A percentile compares a stretch with the other conserved stretches of the same genome.
Conservation (phyloP, 805 yeast species). For the Saturnispora sekii region DNA sequence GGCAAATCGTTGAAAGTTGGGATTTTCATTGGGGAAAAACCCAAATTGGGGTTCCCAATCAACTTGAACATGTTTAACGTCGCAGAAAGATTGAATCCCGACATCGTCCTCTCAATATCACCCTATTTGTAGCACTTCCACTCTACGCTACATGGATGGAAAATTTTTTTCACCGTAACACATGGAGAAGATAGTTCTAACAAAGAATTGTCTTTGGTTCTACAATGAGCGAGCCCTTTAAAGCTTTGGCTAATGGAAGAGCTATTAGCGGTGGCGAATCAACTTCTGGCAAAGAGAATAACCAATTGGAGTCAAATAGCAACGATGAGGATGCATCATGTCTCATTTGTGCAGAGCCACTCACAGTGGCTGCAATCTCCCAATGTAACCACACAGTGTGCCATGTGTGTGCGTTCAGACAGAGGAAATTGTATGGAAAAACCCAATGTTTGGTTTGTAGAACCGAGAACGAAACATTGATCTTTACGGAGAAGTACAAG, state of each 20-base stretch:
- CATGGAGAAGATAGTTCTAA: background rate
- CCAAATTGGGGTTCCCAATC: constrained; percentile 52
- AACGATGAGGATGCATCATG: constrained; percentile 32
- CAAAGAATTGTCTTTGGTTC: too few relatives aligned
- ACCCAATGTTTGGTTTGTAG: constrained; percentile 78
- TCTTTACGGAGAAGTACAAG: constrained; percentile 46
- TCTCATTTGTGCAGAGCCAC: constrained; percentile 73
- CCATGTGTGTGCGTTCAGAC: constrained; percentile 71
- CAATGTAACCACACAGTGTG: constrained; percentile 85
- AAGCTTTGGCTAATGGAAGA: too few relatives aligned
- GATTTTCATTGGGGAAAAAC: constrained; percentile 59
- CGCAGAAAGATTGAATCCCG: constrained; percentile 55
- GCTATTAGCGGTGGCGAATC: background rate
- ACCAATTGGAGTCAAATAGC: background rate
- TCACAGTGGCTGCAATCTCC: constrained; percentile 56
- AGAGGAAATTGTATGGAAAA: constrained; percentile 70
- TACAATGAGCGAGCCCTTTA: too few relatives aligned
- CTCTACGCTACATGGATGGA: too few relatives aligned
- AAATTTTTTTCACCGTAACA: background rate
- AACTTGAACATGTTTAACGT: constrained; percentile 58
- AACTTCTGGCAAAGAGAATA: background rate
- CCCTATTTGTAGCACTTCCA: background rate
- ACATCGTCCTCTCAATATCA: constrained; percentile 5
- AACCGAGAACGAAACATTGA: constrained; percentile 46
- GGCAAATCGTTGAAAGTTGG: constrained; percentile 34